Percentiles rank a stretch among this genome's conserved stretches.
Evolutionary conservation across 2,329 filamentous ascomycete genomes (phyloP).

Genomic region (Exophiala mesophila): DNA sequence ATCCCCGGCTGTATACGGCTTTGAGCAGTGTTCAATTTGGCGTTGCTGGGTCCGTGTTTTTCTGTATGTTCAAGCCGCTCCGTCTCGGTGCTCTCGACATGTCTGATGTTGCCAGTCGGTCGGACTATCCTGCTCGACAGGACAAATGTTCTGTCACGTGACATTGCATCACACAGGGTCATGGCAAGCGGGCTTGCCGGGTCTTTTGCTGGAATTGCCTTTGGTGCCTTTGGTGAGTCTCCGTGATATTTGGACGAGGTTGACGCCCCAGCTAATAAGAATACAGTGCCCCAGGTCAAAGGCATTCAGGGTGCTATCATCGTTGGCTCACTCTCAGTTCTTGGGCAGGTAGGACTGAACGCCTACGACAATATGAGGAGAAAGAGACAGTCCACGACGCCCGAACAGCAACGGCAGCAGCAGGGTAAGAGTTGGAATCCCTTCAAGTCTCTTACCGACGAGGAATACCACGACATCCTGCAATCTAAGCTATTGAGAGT

Average conservation of each 20-base stretch:
- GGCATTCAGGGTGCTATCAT: not conserved
- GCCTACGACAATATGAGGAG: slow-evolving; percentile 31
- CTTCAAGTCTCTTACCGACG: slow-evolving; percentile 63
- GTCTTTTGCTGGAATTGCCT: slow-evolving; percentile 19
- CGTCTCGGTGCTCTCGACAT: not conserved
- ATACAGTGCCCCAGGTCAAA: slow-evolving; percentile 11
- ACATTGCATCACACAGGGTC: slow-evolving; percentile 25
- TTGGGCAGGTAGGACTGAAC: slow-evolving; percentile 18
- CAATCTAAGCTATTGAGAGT: slow-evolving; percentile 65
- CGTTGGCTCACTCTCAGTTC: slow-evolving; percentile 16
- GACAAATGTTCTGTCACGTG: slow-evolving; percentile 15
- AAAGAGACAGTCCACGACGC: not conserved
- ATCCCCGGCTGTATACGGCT: slow-evolving; percentile 64
- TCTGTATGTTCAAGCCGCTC: slow-evolving; percentile 49
- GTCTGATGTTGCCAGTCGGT: too few species aligned
- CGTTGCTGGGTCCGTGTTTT: slow-evolving; percentile 69
- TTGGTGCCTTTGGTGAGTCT: slow-evolving; percentile 20
- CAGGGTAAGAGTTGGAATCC: slow-evolving; percentile 55
- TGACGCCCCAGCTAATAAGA: slow-evolving; percentile 1
- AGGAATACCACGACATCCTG: slow-evolving; percentile 67
- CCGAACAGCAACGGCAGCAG: not conserved
- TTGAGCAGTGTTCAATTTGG: slow-evolving; percentile 77
- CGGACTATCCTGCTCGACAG: not conserved
- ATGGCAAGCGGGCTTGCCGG: slow-evolving; percentile 23
- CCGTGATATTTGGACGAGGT: not conserved